Evolutionary conservation across 805 yeast genomes (phyloP).

Genomic region (Myxozyma melibiosi): DNA sequence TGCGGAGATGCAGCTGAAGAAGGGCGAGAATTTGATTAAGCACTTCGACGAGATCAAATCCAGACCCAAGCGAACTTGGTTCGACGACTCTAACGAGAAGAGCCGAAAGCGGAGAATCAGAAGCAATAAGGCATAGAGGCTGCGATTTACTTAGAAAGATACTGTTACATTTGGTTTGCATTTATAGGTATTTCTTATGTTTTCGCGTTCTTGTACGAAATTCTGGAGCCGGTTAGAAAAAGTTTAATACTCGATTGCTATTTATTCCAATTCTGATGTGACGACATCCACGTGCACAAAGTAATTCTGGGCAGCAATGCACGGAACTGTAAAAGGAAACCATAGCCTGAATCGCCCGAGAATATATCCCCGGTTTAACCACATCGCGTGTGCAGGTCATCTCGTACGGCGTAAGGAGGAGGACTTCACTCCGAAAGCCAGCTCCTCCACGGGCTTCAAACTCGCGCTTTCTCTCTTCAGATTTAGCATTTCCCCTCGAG

Average conservation of each 20-base stretch:
- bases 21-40: slow-evolving; percentile 80
- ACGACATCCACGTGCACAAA: slow-evolving; percentile 1
- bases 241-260: not conserved
- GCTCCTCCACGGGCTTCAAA: too few species aligned
- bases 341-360: too few species aligned
- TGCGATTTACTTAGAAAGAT: not conserved
- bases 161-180: not conserved
- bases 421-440: too few species aligned
- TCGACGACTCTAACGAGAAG: slow-evolving; percentile 39
- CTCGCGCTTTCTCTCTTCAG: too few species aligned
- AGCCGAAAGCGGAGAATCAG: slow-evolving; percentile 12
- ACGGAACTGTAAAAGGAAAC: too few species aligned
- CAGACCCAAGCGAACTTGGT: slow-evolving; percentile 97
- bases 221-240: not conserved
- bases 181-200: not conserved
- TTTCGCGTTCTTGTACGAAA: not conserved
- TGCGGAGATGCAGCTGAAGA: slow-evolving; percentile 88
- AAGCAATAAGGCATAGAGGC: not conserved
- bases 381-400: too few species aligned
- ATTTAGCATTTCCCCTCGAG: too few species aligned
- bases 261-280: not conserved
- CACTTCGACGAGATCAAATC: slow-evolving; percentile 81
- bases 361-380: too few species aligned
- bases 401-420: too few species aligned
- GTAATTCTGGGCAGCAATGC: too few species aligned